Conservation (phyloP, 208 protist species). For the Leptomonas seymouri region DNA sequence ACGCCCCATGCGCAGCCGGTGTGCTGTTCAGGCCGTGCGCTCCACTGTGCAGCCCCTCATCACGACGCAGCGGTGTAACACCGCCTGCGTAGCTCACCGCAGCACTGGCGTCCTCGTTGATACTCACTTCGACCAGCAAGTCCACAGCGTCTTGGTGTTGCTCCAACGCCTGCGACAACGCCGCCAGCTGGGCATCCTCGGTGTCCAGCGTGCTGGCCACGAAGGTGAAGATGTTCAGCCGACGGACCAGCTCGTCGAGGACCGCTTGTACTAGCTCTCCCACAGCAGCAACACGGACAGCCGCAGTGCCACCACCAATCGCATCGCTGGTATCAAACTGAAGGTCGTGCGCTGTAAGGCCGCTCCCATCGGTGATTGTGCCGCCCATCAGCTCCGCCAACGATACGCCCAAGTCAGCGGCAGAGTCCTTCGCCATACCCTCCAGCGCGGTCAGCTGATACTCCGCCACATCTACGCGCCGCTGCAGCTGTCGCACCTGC, state of each 20-base stretch:
- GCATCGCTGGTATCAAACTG: conserved; percentile 1
- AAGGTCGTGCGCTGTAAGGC: conserved; percentile 2
- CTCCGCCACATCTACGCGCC: conserved; percentile 31
- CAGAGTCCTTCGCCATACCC: conserved; percentile 37
- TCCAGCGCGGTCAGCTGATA: conserved; percentile 40
- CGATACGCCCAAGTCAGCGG: conserved; percentile 35
- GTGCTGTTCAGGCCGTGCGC: conserved; percentile 30
- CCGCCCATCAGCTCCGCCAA: conserved; percentile 12
- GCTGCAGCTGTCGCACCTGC: conserved; percentile 29
- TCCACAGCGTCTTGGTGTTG: conserved; percentile 36
- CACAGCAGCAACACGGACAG: background rate
- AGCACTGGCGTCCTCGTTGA: background rate
- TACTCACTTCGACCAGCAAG: conserved; percentile 19
- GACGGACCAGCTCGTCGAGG: conserved; percentile 45
- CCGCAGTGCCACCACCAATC: background rate
- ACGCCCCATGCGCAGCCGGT: conserved; percentile 4
- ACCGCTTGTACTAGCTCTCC: conserved; percentile 36
- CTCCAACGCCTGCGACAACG: conserved; percentile 31
- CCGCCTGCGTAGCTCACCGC: background rate
- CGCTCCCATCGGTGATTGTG: background rate
- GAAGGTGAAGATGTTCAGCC: conserved; percentile 35
- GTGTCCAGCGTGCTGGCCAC: conserved; percentile 39
- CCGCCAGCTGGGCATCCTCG: conserved; percentile 37
- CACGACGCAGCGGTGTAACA: conserved; percentile 26
- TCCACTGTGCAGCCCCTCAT: no score